A percentile compares a stretch with the other conserved stretches of the same genome.
Conservation (phyloP, 805 yeast species). For the Teunomyces cretensis region DNA sequence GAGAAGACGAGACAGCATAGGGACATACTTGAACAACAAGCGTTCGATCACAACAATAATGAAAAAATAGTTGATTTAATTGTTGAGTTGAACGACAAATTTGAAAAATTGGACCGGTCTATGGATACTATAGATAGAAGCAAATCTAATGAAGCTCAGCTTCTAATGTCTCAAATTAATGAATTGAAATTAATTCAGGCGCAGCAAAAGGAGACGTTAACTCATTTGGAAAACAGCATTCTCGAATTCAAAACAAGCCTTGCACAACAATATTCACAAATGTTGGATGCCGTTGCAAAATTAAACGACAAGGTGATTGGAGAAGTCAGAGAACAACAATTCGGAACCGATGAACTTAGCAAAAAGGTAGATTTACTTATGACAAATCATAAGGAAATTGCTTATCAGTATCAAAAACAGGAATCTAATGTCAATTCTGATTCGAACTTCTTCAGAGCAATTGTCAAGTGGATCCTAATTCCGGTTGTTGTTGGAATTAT, state of each 20-base stretch:
- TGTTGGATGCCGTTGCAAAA: slow-evolving; percentile 28
- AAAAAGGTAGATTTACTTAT: slow-evolving; percentile 41
- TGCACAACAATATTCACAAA: slow-evolving; percentile 24
- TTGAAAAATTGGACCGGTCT: not conserved
- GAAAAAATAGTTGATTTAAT: not conserved
- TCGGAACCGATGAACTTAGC: slow-evolving; percentile 30
- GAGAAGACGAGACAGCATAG: slow-evolving; percentile 21
- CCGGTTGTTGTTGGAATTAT: slow-evolving; percentile 41
- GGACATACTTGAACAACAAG: not conserved
- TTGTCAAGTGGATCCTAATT: slow-evolving; percentile 40
- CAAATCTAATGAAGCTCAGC: slow-evolving; percentile 10
- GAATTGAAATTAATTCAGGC: slow-evolving; percentile 17
- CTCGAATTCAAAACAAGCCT: slow-evolving; percentile 26
- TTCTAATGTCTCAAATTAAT: slow-evolving; percentile 13
- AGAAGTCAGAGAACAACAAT: slow-evolving; percentile 42
- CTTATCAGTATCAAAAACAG: slow-evolving; percentile 23
- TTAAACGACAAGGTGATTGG: slow-evolving; percentile 39
- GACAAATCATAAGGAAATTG: slow-evolving; percentile 39
- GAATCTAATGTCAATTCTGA: slow-evolving; percentile 6
- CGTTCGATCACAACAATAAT: not conserved
- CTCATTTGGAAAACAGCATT: slow-evolving; percentile 18
- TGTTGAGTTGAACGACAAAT: not conserved
- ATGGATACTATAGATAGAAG: slow-evolving; percentile 7
- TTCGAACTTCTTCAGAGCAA: slow-evolving; percentile 19
- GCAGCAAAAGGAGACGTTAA: slow-evolving; percentile 17